Conservation (phyloP, 306 rosid species). For the Styphnolobium japonicum region DNA sequence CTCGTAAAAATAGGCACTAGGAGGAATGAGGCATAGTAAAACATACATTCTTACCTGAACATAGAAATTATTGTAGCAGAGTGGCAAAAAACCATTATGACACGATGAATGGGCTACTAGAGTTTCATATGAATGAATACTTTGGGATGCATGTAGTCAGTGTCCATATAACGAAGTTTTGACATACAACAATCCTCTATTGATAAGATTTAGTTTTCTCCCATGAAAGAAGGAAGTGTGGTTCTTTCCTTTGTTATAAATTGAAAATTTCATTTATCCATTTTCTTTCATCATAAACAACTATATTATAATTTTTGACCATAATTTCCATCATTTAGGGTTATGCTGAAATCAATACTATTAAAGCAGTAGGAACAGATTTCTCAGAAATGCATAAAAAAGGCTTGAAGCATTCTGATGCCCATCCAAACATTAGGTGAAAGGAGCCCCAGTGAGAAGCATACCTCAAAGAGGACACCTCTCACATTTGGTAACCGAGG, state of each 20-base stretch:
- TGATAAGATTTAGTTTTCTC: not conserved
- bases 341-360: conserved; percentile 18
- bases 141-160: conserved; percentile 6
- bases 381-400: conserved; percentile 30
- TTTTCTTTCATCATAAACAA: not conserved
- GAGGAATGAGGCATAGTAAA: not conserved
- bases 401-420: conserved; percentile 45
- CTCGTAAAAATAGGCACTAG: not conserved
- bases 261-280: not conserved
- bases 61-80: not conserved
- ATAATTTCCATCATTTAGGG: not conserved
- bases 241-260: not conserved
- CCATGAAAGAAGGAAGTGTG: conserved; percentile 4
- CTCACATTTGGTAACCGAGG: conserved; percentile 69
- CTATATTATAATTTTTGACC: not conserved
- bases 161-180: not conserved
- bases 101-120: conserved; percentile 11
- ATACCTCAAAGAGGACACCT: conserved; percentile 88
- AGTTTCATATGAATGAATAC: not conserved
- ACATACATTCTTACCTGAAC: conserved; percentile 19
- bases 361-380: conserved; percentile 15
- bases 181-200: not conserved
- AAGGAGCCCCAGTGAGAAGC: conserved; percentile 91
- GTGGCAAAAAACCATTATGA: conserved; percentile 8
- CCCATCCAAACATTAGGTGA: conserved; percentile 34